Conservation (phyloP, 768 basidiomycete species). For the Rhodosporidiobolus odoratus region DNA sequence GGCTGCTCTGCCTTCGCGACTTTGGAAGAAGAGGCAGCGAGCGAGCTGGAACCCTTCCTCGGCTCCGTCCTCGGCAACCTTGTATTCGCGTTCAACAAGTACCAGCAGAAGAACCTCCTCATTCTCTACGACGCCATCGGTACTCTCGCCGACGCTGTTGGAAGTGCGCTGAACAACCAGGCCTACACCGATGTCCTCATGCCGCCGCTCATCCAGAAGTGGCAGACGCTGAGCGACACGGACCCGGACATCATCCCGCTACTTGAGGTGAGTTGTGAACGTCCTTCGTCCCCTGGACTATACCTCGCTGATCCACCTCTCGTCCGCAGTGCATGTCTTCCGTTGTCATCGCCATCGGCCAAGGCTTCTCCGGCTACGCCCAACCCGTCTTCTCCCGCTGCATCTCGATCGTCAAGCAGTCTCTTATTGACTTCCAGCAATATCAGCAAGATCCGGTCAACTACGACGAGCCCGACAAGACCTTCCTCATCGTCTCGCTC, state of each 20-base stretch:
- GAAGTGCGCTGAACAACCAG: constrained; percentile 74
- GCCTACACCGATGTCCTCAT: constrained; percentile 88
- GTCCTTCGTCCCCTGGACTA: neutral
- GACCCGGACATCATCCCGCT: constrained; percentile 90
- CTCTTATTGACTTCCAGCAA: constrained; percentile 77
- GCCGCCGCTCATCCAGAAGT: constrained; percentile 84
- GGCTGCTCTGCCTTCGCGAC: constrained; percentile 99
- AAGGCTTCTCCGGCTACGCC: constrained; percentile 80
- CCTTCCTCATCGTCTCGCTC: constrained; percentile 96
- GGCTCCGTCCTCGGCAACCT: constrained; percentile 91
- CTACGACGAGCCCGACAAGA: constrained; percentile 78
- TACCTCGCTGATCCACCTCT: neutral
- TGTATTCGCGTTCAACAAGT: constrained; percentile 93
- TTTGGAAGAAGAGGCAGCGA: constrained; percentile 92
- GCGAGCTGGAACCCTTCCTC: constrained; percentile 82
- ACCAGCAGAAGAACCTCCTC: constrained; percentile 98
- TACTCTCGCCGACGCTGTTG: constrained; percentile 94
- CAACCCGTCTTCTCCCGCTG: constrained; percentile 89
- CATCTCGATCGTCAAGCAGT: constrained; percentile 71
- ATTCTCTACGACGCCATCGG: constrained; percentile 99
- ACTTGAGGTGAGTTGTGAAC: constrained; percentile 70
- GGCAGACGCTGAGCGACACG: constrained; percentile 83
- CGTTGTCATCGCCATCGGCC: constrained; percentile 90
- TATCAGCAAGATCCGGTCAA: constrained; percentile 79
- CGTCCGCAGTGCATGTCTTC: constrained; percentile 85